Conservation (phyloP, 306 rosid species). For the Vigna mungo region DNA sequence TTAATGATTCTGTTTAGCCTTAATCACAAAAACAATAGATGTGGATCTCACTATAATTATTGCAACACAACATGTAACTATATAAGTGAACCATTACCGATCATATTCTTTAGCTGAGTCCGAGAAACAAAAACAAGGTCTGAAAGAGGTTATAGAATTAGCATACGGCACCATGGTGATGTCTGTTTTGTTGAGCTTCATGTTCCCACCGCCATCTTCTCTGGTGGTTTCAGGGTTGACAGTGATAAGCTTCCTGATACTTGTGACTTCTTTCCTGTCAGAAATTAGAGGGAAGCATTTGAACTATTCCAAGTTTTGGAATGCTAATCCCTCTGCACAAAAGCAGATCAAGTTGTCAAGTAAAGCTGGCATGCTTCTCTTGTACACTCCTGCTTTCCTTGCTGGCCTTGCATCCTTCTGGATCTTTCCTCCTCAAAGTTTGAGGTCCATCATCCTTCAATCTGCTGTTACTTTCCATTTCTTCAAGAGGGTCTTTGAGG, state of each 20-base stretch:
- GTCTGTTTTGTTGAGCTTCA: constrained; percentile 36
- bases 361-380: constrained; percentile 65
- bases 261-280: constrained; percentile 40
- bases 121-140: neutral
- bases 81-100: neutral
- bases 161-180: neutral
- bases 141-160: neutral
- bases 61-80: neutral
- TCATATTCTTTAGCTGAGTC: neutral
- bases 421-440: constrained; percentile 42
- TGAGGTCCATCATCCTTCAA: constrained; percentile 55
- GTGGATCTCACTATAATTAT: neutral
- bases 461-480: constrained; percentile 72
- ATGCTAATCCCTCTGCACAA: constrained; percentile 13
- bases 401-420: constrained; percentile 56
- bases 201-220: constrained; percentile 66
- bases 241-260: constrained; percentile 36
- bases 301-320: constrained; percentile 74
- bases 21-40: neutral
- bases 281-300: constrained; percentile 69
- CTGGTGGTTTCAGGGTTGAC: constrained; percentile 60
- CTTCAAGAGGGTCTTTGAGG: constrained; percentile 81
- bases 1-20: neutral
- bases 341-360: constrained; percentile 50
- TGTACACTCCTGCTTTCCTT: constrained; percentile 70